Evolutionary conservation across 441 rosid genomes (phyloP).

Genomic region (Pelargonium hybrid): DNA sequence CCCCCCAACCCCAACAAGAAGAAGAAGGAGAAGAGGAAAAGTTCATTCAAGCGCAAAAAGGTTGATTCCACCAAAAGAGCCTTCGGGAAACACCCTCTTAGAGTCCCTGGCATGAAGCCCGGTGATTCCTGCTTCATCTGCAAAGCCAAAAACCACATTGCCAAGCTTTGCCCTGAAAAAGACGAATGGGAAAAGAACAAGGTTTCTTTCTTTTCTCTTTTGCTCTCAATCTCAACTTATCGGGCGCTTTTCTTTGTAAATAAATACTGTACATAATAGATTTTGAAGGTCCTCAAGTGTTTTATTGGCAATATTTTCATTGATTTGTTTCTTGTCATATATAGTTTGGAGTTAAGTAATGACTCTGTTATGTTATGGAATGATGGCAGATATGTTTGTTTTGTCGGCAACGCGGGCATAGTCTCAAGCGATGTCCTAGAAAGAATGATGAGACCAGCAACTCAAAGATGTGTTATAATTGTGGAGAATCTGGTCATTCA

Average conservation of each 20-base stretch:
- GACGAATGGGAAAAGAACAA: conserved; percentile 82
- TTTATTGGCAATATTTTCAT: neutral
- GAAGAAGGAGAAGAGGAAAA: conserved; percentile 33
- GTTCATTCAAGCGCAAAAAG: conserved; percentile 53
- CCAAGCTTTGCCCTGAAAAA: conserved; percentile 71
- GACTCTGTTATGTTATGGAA: conserved; percentile 6
- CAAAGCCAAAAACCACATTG: conserved; percentile 65
- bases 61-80: conserved; percentile 28
- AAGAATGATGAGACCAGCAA: conserved; percentile 47
- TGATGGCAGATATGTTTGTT: conserved; percentile 66
- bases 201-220: conserved; percentile 29
- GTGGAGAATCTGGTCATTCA: conserved; percentile 70
- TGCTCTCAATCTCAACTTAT: neutral
- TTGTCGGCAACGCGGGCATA: conserved; percentile 80
- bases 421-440: conserved; percentile 67
- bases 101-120: conserved; percentile 93
- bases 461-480: conserved; percentile 68
- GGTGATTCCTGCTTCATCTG: conserved; percentile 85
- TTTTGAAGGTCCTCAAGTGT: too few relatives aligned
- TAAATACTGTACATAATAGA: too few relatives aligned
- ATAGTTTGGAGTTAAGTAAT: neutral
- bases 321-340: neutral
- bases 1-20: conserved; percentile 53
- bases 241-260: too few relatives aligned
- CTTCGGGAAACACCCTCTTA: conserved; percentile 58